Conservation (phyloP, 129 eudicot species). For the Tanacetum coccineum region DNA sequence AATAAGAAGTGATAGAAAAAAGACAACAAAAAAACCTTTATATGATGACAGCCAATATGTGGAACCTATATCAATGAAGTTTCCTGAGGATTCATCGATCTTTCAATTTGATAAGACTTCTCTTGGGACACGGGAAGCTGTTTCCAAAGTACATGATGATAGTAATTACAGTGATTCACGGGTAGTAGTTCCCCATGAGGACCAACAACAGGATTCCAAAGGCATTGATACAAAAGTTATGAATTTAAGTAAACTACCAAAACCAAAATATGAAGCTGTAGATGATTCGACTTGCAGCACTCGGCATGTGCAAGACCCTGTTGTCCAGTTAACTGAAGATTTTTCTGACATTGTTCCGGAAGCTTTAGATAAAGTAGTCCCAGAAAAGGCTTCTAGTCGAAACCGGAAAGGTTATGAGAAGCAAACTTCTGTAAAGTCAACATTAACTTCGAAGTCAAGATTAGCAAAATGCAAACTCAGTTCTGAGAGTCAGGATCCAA, state of each 20-base stretch:
- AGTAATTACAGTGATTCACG: neutral
- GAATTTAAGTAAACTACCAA: neutral
- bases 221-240: neutral
- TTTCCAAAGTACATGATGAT: neutral
- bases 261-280: neutral
- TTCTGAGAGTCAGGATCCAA: conserved; percentile 5
- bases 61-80: too few species aligned
- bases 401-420: conserved; percentile 9
- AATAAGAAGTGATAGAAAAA: neutral
- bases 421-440: conserved; percentile 15
- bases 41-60: too few species aligned
- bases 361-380: neutral
- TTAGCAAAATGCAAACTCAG: conserved; percentile 24
- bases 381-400: conserved; percentile 13
- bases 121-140: too few species aligned
- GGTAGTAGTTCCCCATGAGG: neutral
- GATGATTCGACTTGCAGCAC: too few species aligned
- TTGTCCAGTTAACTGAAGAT: neutral
- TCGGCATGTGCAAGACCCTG: too few species aligned
- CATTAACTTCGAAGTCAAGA: conserved; percentile 23
- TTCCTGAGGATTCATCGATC: too few species aligned
- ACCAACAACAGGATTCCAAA: neutral
- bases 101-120: too few species aligned
- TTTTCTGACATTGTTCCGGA: too few species aligned
- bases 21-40: too few species aligned